A percentile compares a stretch with the other conserved stretches of the same genome.
These are phyloP conservation scores for Alectoria sarmentosa DNA, from an alignment of 495 filamentous ascomycete species.

Conservation along the genomic window DNA sequence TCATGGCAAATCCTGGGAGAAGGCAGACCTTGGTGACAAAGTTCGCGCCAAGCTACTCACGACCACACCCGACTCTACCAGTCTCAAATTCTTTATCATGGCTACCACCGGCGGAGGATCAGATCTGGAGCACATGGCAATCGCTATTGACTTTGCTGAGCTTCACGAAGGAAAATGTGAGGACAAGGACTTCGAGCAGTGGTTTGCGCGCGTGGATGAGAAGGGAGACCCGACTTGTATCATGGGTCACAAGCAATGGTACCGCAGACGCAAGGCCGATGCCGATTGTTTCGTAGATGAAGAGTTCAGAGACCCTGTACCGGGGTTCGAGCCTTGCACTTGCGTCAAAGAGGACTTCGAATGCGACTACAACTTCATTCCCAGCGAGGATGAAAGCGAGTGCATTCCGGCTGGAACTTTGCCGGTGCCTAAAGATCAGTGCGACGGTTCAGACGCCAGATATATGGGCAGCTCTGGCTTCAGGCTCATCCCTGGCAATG, in stretches of 20 bases:
- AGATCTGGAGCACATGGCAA: constrained; percentile 46
- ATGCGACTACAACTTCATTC: constrained; percentile 84
- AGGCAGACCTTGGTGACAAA: constrained; percentile 52
- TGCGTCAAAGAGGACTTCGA: constrained; percentile 83
- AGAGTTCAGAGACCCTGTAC: constrained; percentile 66
- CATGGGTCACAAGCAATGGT: constrained; percentile 91
- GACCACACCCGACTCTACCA: constrained; percentile 84
- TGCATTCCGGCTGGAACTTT: constrained; percentile 56
- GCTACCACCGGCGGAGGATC: constrained; percentile 41
- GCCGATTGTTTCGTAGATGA: constrained; percentile 83
- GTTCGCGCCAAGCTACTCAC: constrained; percentile 63
- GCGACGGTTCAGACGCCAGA: constrained; percentile 56
- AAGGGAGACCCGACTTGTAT: constrained; percentile 77
- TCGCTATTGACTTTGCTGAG: constrained; percentile 73
- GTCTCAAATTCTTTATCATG: constrained; percentile 77
- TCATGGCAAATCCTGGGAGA: constrained; percentile 75
- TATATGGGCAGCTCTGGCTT: constrained; percentile 85
- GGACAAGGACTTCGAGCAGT: constrained; percentile 74
- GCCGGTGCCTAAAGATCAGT: constrained; percentile 50
- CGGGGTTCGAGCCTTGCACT: constrained; percentile 61
- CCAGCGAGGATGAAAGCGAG: constrained; percentile 50
- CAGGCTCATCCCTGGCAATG: constrained; percentile 85
- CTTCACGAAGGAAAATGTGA: constrained; percentile 77
- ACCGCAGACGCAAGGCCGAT: constrained; percentile 70
- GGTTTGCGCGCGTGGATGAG: constrained; percentile 75